Evolutionary conservation across 176 grass and related monocot species (phyloP).

Genomic region (Microstegium vimineum): DNA sequence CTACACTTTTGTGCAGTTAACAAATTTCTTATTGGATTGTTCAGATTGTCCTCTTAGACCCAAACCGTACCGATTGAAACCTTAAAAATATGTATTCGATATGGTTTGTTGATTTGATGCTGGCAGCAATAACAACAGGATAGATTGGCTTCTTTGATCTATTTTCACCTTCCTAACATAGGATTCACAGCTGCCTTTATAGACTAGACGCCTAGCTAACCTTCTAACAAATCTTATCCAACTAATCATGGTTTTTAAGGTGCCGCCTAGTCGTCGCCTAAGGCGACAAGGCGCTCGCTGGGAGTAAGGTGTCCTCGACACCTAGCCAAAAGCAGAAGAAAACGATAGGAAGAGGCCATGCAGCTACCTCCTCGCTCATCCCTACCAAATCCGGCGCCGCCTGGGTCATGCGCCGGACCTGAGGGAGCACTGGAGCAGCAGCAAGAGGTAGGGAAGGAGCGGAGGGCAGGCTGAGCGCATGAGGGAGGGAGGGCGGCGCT

Average conservation of each 20-base stretch:
- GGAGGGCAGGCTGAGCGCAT: too few species aligned
- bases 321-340: too few species aligned
- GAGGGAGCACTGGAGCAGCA: too few species aligned
- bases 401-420: too few species aligned
- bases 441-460: too few species aligned
- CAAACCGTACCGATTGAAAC: neutral
- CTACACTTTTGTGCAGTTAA: slow-evolving; percentile 6
- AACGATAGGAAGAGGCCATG: too few species aligned
- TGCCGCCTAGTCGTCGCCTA: too few species aligned
- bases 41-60: neutral
- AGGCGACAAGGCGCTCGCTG: too few species aligned
- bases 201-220: neutral
- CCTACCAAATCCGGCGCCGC: too few species aligned
- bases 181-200: neutral
- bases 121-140: neutral
- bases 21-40: neutral
- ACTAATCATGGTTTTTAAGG: neutral
- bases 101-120: neutral
- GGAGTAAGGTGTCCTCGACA: too few species aligned
- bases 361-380: too few species aligned
- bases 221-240: neutral
- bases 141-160: neutral
- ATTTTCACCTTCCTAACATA: neutral
- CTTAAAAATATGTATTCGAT: neutral
- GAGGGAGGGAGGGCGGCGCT: too few species aligned